A percentile compares a stretch with the other conserved stretches of the same genome.
Conservation (phyloP, 257 asterid species). For the Mitragyna speciosa region DNA sequence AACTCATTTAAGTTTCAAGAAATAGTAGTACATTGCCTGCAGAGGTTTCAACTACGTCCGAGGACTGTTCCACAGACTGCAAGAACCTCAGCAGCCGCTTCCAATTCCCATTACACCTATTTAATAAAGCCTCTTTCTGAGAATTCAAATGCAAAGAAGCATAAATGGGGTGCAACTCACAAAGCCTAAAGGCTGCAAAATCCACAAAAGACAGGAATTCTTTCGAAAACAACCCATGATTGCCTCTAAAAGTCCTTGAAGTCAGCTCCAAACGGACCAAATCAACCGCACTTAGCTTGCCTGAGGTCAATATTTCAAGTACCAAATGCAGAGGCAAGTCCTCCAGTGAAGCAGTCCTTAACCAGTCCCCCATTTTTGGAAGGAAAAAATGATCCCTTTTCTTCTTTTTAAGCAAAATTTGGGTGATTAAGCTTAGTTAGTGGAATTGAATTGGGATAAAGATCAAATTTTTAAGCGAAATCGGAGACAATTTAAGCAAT, state of each 20-base stretch:
- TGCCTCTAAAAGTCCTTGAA: constrained; percentile 49
- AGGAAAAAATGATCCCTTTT: constrained; percentile 6
- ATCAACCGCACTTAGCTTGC: constrained; percentile 61
- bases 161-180: constrained; percentile 52
- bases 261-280: constrained; percentile 64
- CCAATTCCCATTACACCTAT: constrained; percentile 65
- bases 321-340: constrained; percentile 73
- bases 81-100: constrained; percentile 71
- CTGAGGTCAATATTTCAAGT: constrained; percentile 66
- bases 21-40: constrained; percentile 76
- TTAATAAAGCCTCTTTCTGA: constrained; percentile 42
- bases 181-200: constrained; percentile 72
- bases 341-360: constrained; percentile 46
- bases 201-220: constrained; percentile 65
- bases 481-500: constrained; percentile 39
- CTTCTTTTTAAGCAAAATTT: not conserved
- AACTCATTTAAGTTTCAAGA: constrained; percentile 15
- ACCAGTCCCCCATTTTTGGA: constrained; percentile 56
- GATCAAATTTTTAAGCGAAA: constrained; percentile 53
- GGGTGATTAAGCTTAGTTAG: constrained; percentile 7
- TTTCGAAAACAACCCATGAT: constrained; percentile 49
- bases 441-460: not conserved
- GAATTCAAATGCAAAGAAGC: constrained; percentile 40
- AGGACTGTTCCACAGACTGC: constrained; percentile 72
- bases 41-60: constrained; percentile 64